These are phyloP conservation scores for Elsinoe fawcettii DNA, from an alignment of 2,329 filamentous ascomycete genomes.

Conservation along the genomic window DNA sequence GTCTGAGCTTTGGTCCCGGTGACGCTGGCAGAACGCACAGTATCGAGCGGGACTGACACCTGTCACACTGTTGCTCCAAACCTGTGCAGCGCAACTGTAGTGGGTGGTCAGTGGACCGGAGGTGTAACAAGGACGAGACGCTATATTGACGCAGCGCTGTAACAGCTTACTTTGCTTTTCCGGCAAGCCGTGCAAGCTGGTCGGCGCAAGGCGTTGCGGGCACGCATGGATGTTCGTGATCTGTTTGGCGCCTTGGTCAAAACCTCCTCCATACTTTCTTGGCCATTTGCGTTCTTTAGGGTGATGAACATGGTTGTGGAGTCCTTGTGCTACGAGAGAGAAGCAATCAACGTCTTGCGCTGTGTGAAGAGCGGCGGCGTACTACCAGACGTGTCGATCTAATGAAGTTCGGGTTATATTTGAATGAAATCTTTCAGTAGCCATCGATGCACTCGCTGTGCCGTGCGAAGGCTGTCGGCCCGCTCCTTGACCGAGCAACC, in stretches of 20 bases:
- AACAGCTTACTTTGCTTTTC: neutral
- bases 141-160: neutral
- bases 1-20: neutral
- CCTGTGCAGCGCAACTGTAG: neutral
- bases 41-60: neutral
- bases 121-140: neutral
- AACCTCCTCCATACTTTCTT: neutral
- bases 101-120: neutral
- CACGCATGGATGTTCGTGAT: neutral
- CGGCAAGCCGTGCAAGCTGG: neutral
- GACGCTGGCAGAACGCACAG: neutral
- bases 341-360: too few relatives aligned
- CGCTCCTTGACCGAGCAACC: too few relatives aligned
- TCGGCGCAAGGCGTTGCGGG: neutral
- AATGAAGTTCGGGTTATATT: too few relatives aligned
- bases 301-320: neutral
- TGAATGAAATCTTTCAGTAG: too few relatives aligned
- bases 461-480: too few relatives aligned
- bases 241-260: neutral
- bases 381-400: too few relatives aligned
- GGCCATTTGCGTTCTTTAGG: neutral
- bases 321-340: too few relatives aligned
- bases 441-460: too few relatives aligned
- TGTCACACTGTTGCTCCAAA: neutral
- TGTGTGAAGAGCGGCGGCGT: too few relatives aligned